Base-by-base conservation (phyloP, 805 yeast species). In the Kodamaea hsintzibuensis region DNA sequence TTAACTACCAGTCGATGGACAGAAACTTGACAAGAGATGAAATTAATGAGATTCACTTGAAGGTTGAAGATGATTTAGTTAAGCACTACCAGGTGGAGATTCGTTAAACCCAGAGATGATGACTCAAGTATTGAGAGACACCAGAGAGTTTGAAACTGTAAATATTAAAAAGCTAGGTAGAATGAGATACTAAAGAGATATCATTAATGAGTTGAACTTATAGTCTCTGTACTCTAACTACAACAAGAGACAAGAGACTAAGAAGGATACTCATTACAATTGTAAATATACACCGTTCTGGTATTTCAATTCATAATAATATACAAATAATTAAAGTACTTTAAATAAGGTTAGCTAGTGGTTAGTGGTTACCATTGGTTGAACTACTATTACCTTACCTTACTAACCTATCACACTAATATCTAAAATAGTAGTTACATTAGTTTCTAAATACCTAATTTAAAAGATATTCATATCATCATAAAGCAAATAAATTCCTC, bases 1-100 rank as follows among this genome's bases (percentile, higher is more conserved):
- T 95, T 55, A 87, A 88, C 66, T 95, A 91, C 72, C 98, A 95
- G 73, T 88, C 97, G 1, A 92, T 95, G 98, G 98, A 93, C 62
- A 82, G 97, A 63, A 88, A 88, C 54, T 76, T 95, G 60, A 90
- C 96, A 22, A 91, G 88, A 66, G 86, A 82, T 1, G 98, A 95
- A 68, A 81, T 95, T 52, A 93, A 93, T 65, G 76, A 63, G 1
- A 73, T 91, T 47, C 96, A 95, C 65, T 80, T 81, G 1, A 67
- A 73, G 40, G 89, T 93, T 22, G 83, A 89, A 57, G 60, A 67
- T 0, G 80, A 79, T n/a, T 76, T 95, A 59, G 73, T 71, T 16
- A 65, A 74, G 5, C 73, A 67, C 45, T 86, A 79, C 62, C 73
- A 76, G 2, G 85, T 91, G 7, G 85, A 82, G 59, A 69, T 91